Evolutionary conservation across 73 alveolate species (phyloP).

Genomic region (Stentor roeselii): DNA sequence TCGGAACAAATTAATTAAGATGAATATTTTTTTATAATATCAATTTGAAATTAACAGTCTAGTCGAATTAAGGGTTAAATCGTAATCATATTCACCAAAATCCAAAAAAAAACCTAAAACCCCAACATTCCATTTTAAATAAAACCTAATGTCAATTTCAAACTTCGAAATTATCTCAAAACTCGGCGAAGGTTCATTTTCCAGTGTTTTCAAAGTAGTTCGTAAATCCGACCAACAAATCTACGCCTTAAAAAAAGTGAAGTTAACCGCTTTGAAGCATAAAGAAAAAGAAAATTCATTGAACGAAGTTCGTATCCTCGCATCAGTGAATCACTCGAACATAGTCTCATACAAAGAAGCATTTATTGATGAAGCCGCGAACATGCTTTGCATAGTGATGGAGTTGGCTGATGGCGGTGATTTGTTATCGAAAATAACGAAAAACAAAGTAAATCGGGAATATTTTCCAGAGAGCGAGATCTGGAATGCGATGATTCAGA

Average conservation of each 20-base stretch:
- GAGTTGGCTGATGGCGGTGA: slow-evolving; percentile 81
- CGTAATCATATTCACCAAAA: no score
- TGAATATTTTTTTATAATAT: no score
- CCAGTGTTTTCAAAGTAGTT: slow-evolving; percentile 72
- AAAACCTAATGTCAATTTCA: not conserved
- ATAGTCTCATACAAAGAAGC: slow-evolving; percentile 81
- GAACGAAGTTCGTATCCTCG: slow-evolving; percentile 79
- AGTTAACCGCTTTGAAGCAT: slow-evolving; percentile 67
- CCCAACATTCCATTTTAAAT: not conserved
- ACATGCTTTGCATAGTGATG: slow-evolving; percentile 59
- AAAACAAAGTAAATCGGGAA: slow-evolving; percentile 23
- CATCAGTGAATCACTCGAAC: slow-evolving; percentile 67
- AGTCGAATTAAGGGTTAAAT: no score
- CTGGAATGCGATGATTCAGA: slow-evolving; percentile 83
- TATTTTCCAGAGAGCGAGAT: slow-evolving; percentile 23
- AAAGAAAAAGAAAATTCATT: slow-evolving; percentile 76
- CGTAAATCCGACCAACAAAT: slow-evolving; percentile 66
- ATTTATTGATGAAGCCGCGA: slow-evolving; percentile 74
- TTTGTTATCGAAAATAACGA: slow-evolving; percentile 55
- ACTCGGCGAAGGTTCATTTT: slow-evolving; percentile 85
- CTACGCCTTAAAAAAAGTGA: slow-evolving; percentile 80
- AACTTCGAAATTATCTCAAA: slow-evolving; percentile 15
- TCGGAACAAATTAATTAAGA: no score
- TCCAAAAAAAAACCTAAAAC: not conserved
- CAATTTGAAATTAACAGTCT: not conserved